phyloP scores from a whole-genome alignment of 2,329 filamentous ascomycete species.

The Colletotrichum melonis region DNA sequence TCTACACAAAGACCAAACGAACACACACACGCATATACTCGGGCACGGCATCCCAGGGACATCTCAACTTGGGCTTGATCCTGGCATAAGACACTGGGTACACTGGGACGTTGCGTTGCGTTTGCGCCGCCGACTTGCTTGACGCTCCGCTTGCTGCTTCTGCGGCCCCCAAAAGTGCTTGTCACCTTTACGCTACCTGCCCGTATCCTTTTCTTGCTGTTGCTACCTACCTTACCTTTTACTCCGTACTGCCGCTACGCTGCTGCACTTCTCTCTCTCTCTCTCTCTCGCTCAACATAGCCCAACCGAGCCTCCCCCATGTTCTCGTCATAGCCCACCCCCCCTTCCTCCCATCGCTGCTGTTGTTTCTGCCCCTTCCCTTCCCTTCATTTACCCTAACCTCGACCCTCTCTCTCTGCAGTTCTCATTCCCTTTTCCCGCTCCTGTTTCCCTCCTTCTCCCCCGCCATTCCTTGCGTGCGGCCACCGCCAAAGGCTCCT shows the following conservation, averaged over 20 bases:
- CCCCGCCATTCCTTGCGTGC: neutral
- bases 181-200: neutral
- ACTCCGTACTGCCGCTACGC: neutral
- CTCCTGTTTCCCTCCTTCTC: neutral
- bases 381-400: neutral
- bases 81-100: too few species aligned
- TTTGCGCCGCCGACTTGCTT: neutral
- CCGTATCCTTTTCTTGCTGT: neutral
- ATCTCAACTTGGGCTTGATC: neutral
- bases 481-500: neutral
- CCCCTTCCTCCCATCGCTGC: neutral
- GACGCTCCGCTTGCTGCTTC: neutral
- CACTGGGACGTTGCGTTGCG: neutral
- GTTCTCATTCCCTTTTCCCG: neutral
- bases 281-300: constrained; percentile 6
- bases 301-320: constrained; percentile 40
- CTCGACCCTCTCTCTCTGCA: neutral
- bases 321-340: constrained; percentile 46
- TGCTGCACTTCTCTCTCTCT: neutral
- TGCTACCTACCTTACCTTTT: neutral
- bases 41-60: neutral
- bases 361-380: neutral
- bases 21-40: neutral
- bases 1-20: neutral
- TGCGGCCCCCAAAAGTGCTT: neutral